phyloP scores from a whole-genome alignment of 2,329 filamentous ascomycete genomes.

The Emmonsia crescens region DNA sequence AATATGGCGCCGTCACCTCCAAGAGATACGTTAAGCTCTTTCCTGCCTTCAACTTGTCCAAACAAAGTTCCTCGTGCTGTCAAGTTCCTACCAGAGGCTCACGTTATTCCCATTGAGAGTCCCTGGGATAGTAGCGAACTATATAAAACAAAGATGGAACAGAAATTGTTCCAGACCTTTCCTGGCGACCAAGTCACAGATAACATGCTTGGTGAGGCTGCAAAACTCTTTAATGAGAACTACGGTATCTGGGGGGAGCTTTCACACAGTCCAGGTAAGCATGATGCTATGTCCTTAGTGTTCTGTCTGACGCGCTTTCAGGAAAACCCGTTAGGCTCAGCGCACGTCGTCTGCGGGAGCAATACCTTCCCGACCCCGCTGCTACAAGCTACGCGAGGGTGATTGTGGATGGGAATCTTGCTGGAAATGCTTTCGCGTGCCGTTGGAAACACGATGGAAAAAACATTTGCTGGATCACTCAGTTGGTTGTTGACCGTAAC shows the following conservation, averaged over 20 bases:
- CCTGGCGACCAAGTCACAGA: constrained; percentile 24
- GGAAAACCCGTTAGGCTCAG: constrained; percentile 10
- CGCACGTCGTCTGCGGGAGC: constrained; percentile 6
- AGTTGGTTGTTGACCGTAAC: constrained; percentile 29
- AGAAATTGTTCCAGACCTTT: constrained; percentile 18
- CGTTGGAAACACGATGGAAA: constrained; percentile 23
- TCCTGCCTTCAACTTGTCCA: too few species aligned
- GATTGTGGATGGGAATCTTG: constrained; percentile 10
- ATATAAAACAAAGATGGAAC: background rate
- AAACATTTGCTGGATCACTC: constrained; percentile 33
- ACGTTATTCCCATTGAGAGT: background rate
- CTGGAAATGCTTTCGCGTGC: constrained; percentile 25
- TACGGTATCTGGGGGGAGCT: constrained; percentile 25
- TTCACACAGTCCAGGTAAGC: constrained; percentile 15
- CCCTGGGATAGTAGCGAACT: background rate
- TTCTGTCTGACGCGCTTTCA: constrained; percentile 25
- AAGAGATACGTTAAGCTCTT: too few species aligned
- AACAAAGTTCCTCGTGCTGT: background rate
- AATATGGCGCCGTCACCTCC: too few species aligned
- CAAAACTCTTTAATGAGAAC: constrained; percentile 25
- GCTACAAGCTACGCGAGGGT: constrained; percentile 7
- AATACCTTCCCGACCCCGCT: constrained; percentile 7
- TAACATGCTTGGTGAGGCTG: constrained; percentile 27
- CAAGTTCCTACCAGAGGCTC: background rate
- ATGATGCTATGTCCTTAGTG: constrained; percentile 19